phyloP scores from a whole-genome alignment of 208 protist genomes.

The Crithidia brevicula region DNA sequence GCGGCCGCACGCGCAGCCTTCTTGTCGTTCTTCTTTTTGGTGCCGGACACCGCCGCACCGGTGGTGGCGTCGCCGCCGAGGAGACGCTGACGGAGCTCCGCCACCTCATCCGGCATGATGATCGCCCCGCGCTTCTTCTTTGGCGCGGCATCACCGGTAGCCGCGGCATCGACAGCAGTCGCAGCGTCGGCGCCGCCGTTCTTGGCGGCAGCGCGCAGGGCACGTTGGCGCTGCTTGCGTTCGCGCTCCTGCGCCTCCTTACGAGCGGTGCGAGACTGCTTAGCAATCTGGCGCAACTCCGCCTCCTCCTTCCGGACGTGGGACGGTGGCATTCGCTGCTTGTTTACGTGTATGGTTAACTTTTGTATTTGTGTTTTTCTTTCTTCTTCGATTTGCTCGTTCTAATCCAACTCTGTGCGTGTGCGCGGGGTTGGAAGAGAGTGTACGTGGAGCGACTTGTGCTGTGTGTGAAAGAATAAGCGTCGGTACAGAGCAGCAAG shows the following conservation, averaged over 20 bases:
- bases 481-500: no score
- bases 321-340: slow-evolving; percentile 51
- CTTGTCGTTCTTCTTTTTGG: slow-evolving; percentile 18
- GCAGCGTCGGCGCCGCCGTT: neutral
- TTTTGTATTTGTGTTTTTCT: neutral
- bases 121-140: slow-evolving; percentile 62
- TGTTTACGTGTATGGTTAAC: no score
- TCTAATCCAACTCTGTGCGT: no score
- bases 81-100: slow-evolving; percentile 62
- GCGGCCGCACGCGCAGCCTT: slow-evolving; percentile 1
- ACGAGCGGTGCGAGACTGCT: slow-evolving; percentile 48
- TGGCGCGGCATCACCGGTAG: neutral
- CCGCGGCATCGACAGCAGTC: neutral
- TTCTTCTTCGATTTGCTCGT: slow-evolving; percentile 4
- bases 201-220: slow-evolving; percentile 25
- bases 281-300: slow-evolving; percentile 80
- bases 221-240: slow-evolving; percentile 45
- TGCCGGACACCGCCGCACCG: neutral
- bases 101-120: slow-evolving; percentile 74
- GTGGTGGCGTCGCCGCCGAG: slow-evolving; percentile 1
- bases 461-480: no score
- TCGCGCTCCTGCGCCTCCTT: slow-evolving; percentile 62
- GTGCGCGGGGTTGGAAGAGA: no score
- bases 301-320: slow-evolving; percentile 84
- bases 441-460: no score